Conservation (phyloP, 1,139 yeast genomes). For the Saccharomyces hybrid region DNA sequence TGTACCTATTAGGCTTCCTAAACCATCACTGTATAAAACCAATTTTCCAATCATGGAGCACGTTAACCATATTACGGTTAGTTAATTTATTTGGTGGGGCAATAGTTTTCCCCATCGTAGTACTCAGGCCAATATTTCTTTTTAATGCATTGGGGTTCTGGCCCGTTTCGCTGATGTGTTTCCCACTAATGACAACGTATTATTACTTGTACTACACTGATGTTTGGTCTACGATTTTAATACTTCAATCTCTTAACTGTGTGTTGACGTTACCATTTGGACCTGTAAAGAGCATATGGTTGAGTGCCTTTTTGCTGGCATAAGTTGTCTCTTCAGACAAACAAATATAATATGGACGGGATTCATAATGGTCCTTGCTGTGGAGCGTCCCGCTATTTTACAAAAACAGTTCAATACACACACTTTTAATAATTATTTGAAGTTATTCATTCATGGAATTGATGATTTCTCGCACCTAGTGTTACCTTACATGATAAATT, state of each 20-base stretch:
- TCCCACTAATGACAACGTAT: slow-evolving; percentile 69
- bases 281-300: slow-evolving; percentile 28
- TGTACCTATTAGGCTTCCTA: slow-evolving; percentile 57
- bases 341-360: slow-evolving; percentile 86
- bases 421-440: slow-evolving; percentile 34
- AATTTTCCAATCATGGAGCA: slow-evolving; percentile 29
- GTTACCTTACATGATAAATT: slow-evolving; percentile 50
- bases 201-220: slow-evolving; percentile 83
- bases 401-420: slow-evolving; percentile 35
- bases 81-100: slow-evolving; percentile 60
- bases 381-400: slow-evolving; percentile 44
- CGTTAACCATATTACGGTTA: slow-evolving; percentile 44
- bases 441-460: slow-evolving; percentile 32
- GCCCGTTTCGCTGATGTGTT: slow-evolving; percentile 43
- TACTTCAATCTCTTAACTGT: slow-evolving; percentile 44
- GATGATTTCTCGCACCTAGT: slow-evolving; percentile 32
- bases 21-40: slow-evolving; percentile 34
- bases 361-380: slow-evolving; percentile 48
- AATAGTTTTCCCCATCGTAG: slow-evolving; percentile 42
- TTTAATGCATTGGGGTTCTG: slow-evolving; percentile 40
- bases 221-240: slow-evolving; percentile 76
- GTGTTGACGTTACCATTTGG: slow-evolving; percentile 35
- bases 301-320: slow-evolving; percentile 44
- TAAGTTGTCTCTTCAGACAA: slow-evolving; percentile 71
- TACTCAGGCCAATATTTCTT: slow-evolving; percentile 33